phyloP scores from a whole-genome alignment of 2,329 filamentous ascomycete species.

The Penicillium vulpinum region DNA sequence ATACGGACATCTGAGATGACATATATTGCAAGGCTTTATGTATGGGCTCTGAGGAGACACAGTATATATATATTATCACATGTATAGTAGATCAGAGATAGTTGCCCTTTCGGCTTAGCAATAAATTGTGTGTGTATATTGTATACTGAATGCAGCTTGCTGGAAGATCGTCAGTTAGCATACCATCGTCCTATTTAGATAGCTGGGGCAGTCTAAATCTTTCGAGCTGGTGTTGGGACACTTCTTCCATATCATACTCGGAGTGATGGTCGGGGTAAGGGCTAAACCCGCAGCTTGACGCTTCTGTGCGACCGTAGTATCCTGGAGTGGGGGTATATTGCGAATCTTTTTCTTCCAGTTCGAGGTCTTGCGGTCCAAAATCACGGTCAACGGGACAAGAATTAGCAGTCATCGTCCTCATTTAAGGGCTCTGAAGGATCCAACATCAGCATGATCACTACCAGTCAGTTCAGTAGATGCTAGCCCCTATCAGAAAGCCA shows the following conservation, averaged over 20 bases:
- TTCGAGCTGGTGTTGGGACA: no score
- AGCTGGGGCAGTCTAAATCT: constrained; percentile 4
- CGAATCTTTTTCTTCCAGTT: background rate
- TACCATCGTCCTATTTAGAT: constrained; percentile 5
- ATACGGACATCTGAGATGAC: constrained; percentile 21
- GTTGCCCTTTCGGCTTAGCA: no score
- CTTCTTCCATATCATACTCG: background rate
- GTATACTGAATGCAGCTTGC: constrained; percentile 12
- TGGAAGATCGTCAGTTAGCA: constrained; percentile 1
- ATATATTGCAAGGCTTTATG: constrained; percentile 22
- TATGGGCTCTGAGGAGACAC: constrained; percentile 29
- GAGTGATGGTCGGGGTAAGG: background rate
- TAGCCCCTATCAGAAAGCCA: background rate
- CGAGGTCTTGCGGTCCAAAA: background rate
- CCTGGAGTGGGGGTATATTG: background rate
- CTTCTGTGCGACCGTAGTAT: background rate
- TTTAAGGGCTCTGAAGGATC: background rate
- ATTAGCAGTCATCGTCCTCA: background rate
- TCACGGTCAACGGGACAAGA: background rate
- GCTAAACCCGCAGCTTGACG: background rate
- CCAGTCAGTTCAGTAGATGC: no score
- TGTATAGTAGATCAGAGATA: no score
- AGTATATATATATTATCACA: no score
- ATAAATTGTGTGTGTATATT: no score
- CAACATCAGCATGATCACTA: background rate